These are phyloP conservation scores for Fusarium humuli DNA, from an alignment of 2,329 filamentous ascomycete genomes.

Conservation along the genomic window DNA sequence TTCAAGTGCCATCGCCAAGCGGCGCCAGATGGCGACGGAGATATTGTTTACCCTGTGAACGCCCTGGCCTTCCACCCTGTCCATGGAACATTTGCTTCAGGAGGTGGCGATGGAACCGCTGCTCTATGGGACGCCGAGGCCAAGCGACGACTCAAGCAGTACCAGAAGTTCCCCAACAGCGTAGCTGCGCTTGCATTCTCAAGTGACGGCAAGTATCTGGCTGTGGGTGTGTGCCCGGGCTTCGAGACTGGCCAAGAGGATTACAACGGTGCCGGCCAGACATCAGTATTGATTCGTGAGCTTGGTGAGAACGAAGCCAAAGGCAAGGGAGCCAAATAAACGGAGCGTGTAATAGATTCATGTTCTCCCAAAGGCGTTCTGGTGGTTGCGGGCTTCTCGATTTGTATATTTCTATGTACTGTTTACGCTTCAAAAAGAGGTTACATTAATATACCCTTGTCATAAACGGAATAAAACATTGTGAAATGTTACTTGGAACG, in stretches of 20 bases:
- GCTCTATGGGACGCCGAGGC: conserved; percentile 92
- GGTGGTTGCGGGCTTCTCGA: conserved; percentile 43
- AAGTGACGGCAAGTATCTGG: conserved; percentile 79
- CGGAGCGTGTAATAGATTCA: conserved; percentile 13
- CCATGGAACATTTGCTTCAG: conserved; percentile 86
- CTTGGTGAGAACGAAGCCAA: conserved; percentile 89
- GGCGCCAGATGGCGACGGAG: conserved; percentile 70
- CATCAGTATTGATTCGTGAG: conserved; percentile 85
- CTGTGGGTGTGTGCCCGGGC: conserved; percentile 84
- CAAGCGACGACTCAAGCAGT: conserved; percentile 90
- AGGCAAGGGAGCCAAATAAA: conserved; percentile 79
- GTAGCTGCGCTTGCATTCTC: conserved; percentile 84
- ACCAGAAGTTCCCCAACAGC: conserved; percentile 84
- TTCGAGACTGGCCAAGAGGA: conserved; percentile 91
- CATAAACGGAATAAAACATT: conserved; percentile 29
- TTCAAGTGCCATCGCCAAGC: conserved; percentile 97
- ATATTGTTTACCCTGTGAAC: conserved; percentile 93
- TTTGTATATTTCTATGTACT: conserved; percentile 43
- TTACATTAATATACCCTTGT: conserved; percentile 51
- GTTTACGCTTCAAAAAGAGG: conserved; percentile 36
- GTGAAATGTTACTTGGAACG: neutral
- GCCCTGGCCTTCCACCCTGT: conserved; percentile 88
- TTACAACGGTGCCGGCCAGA: conserved; percentile 75
- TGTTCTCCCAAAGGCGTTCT: conserved; percentile 49
- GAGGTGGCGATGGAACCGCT: conserved; percentile 91